Base-by-base conservation (phyloP, 768 basidiomycete species). In the Suillus subaureus region DNA sequence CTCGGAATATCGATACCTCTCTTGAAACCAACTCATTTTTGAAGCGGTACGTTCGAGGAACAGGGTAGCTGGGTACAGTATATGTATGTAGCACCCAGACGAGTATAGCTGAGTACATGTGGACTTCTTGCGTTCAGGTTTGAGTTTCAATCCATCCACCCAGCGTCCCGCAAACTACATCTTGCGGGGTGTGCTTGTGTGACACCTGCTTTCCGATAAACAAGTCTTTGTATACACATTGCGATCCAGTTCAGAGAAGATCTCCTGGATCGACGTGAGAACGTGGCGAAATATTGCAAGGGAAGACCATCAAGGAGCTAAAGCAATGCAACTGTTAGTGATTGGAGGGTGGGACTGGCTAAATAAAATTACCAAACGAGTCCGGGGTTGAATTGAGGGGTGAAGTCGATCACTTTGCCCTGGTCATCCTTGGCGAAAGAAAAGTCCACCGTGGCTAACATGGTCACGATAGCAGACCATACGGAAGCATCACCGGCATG, bases 401-500 rank as follows among this genome's bases (percentile, higher is more conserved):
- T 28, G 12, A 65, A 33, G 11, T 61, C 64, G 13, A 77, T 70
- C 15, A 67, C 69, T 16, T 66, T 67, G 15, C 76, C 76, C 21
- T 71, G 49, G 12, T 68, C 69, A 55, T 72, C 75, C 15, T 68
- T 56, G 6, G 70, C 65, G 45, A 63, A 66, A 18, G 62, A 31
- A 40, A 77, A 71, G 9, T 64, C 35, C 61, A 75, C 66, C 9
- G 70, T 60, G 11, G 71, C 62, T 16, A 77, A 67, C 31, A 76
- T 67, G 37, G 68, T 72, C 3, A 66, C 72, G 37, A 73, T 69
- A 2, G 65, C 67, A 13, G 72, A 68, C 71, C 69, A 77, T 6
- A 77, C 33, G n/a, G 69, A 71, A 5, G 66, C 66, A 18, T 71
- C 69, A 1, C 73, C 76, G 1, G 74, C 57, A 54, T 74, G 61